These are phyloP conservation scores for Geranomyces variabilis DNA, from an alignment of 192 early-diverging fungal genomes.

Conservation along the genomic window DNA sequence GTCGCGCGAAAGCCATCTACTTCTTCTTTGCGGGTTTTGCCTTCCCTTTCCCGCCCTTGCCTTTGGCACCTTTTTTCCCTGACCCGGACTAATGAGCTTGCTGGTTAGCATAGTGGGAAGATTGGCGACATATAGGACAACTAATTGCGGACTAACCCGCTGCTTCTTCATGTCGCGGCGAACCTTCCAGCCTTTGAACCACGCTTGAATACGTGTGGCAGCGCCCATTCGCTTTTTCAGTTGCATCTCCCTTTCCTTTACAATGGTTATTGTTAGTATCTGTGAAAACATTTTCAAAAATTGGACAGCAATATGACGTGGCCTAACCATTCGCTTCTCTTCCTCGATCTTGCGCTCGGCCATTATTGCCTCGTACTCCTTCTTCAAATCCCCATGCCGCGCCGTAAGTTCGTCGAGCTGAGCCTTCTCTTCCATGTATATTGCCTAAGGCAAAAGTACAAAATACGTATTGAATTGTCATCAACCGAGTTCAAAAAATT, in stretches of 20 bases:
- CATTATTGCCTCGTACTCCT: constrained; percentile 54
- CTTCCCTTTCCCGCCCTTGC: constrained; percentile 30
- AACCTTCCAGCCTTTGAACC: constrained; percentile 49
- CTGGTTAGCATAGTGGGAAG: neutral
- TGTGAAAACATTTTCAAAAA: neutral
- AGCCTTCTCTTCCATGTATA: constrained; percentile 57
- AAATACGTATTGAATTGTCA: too few relatives aligned
- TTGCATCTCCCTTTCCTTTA: constrained; percentile 45
- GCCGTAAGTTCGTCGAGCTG: constrained; percentile 59
- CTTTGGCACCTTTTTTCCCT: constrained; percentile 29
- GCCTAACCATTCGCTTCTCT: constrained; percentile 48
- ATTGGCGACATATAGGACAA: neutral
- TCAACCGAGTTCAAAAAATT: too few relatives aligned
- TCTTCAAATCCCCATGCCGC: constrained; percentile 47
- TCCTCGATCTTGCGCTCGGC: constrained; percentile 50
- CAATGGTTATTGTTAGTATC: too few relatives aligned
- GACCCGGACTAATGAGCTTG: constrained; percentile 14
- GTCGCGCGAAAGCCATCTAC: too few relatives aligned
- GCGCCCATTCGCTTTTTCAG: constrained; percentile 30
- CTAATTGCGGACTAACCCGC: constrained; percentile 12
- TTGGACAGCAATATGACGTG: neutral
- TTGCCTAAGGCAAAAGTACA: constrained; percentile 31
- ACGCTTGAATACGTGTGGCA: constrained; percentile 51
- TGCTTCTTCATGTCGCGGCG: constrained; percentile 53
- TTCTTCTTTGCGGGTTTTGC: constrained; percentile 20